Evolutionary conservation across 2,329 filamentous ascomycete species (phyloP).

Genomic region (Aspergillus fumigatiaffinis): DNA sequence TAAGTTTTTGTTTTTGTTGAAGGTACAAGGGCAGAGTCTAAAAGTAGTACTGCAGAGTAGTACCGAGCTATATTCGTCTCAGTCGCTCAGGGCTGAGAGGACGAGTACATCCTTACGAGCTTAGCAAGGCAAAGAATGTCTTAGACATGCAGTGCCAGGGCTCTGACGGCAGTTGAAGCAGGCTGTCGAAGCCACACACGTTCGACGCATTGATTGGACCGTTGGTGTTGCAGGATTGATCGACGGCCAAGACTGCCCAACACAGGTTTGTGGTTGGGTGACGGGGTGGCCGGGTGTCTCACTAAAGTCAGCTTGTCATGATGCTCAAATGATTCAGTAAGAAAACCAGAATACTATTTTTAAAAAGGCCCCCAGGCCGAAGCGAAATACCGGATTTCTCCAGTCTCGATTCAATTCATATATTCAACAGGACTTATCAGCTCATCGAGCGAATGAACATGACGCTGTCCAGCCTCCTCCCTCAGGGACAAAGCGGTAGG

Average conservation of each 20-base stretch:
- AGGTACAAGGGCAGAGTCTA: background rate
- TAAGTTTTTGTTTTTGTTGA: background rate
- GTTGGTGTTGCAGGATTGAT: background rate
- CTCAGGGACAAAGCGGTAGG: slow-evolving; percentile 11
- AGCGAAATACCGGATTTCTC: slow-evolving; percentile 1
- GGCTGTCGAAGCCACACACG: background rate
- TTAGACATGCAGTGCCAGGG: background rate
- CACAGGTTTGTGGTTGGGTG: background rate
- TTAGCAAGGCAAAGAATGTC: background rate
- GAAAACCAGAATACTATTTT: background rate
- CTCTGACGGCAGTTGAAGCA: background rate
- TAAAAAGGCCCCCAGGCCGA: background rate
- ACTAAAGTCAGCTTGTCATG: background rate
- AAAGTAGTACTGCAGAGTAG: background rate
- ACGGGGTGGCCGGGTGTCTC: background rate
- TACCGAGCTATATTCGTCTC: background rate
- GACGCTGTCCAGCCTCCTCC: slow-evolving; percentile 7
- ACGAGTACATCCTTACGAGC: no score
- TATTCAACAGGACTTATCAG: slow-evolving; percentile 11
- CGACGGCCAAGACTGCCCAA: background rate
- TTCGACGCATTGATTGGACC: background rate
- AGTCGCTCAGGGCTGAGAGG: background rate
- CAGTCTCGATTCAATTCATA: slow-evolving; percentile 9
- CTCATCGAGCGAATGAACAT: slow-evolving; percentile 13
- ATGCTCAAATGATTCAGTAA: background rate